These are phyloP conservation scores for Olyra latifolia DNA, from an alignment of 176 grass and related monocot species.

Conservation along the genomic window DNA sequence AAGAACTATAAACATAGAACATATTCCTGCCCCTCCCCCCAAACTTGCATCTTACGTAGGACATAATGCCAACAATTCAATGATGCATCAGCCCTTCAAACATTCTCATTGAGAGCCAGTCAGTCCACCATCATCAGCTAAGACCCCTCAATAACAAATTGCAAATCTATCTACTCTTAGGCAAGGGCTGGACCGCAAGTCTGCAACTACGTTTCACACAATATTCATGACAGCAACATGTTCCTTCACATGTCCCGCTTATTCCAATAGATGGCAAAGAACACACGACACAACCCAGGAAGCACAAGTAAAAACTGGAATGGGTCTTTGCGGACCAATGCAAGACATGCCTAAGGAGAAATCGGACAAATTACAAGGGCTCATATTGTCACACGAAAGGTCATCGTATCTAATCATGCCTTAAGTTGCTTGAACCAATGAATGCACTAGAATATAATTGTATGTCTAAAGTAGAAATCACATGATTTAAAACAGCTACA, in stretches of 20 bases:
- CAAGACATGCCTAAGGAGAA: background rate
- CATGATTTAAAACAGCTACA: background rate
- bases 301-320: background rate
- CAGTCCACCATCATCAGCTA: background rate
- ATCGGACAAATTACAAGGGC: background rate
- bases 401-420: background rate
- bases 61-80: background rate
- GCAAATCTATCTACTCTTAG: background rate
- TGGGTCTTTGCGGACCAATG: background rate
- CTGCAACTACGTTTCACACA: background rate
- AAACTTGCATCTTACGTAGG: background rate
- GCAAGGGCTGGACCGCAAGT: background rate
- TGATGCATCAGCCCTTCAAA: background rate
- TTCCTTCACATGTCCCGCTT: background rate
- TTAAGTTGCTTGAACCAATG: background rate
- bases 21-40: background rate
- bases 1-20: background rate
- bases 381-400: background rate
- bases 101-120: background rate
- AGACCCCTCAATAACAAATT: background rate
- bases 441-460: background rate
- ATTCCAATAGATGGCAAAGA: background rate
- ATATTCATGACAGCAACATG: background rate
- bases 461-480: background rate
- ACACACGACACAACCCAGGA: background rate